Base-by-base conservation (phyloP, 306 rosid genomes). In the Rosa multiflora region DNA sequence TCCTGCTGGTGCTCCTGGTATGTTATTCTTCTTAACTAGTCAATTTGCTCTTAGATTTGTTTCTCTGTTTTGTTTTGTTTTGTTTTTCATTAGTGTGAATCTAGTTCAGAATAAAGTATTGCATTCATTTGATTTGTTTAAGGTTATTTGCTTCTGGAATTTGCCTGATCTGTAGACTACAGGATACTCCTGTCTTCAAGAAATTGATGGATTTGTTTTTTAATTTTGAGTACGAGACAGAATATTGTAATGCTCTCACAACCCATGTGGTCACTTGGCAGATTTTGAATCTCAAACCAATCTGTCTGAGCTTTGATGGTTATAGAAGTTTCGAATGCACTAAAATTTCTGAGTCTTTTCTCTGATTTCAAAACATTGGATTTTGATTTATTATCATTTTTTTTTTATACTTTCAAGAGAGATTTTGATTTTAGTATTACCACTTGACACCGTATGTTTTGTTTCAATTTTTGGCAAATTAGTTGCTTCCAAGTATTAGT, bases 1-100 rank as follows among this genome's bases (percentile, higher is more conserved):
- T 11, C 96, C 98, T 10, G 80, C 88, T 15, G 85, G 78, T 62
- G 80, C 98, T 73, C 96, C 97, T 73, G 98, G 91, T 90, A 87
- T 73, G 86, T 76, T 82, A 37, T 73, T 14, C 2, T n/a, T 78
- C 37, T 18, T 55, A 6, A 74, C 43, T 72, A 59, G 15, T 56
- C 51, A 14, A 3, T 18, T 18, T 53, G 5, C 32, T 47, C 56
- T 48, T 70, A 46, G 66, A 3, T 52, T 49, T 32, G 51, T 70
- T 52, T n/a, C n/a, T n/a, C n/a, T 12, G 56, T n/a, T n/a, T n/a
- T n/a, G n/a, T n/a, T 18, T 67, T 32, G 17, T 49, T 10, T 17
- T 37, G n/a, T 4, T 39, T 32, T 35, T 35, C 20, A 0, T 15
- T 64, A 14, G 3, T 3, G 8, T n/a, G 70, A 64, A 64, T 35